A percentile compares a stretch with the other conserved stretches of the same genome.
Conservation (phyloP, 768 basidiomycete genomes). For the Trametopsis cervina region DNA sequence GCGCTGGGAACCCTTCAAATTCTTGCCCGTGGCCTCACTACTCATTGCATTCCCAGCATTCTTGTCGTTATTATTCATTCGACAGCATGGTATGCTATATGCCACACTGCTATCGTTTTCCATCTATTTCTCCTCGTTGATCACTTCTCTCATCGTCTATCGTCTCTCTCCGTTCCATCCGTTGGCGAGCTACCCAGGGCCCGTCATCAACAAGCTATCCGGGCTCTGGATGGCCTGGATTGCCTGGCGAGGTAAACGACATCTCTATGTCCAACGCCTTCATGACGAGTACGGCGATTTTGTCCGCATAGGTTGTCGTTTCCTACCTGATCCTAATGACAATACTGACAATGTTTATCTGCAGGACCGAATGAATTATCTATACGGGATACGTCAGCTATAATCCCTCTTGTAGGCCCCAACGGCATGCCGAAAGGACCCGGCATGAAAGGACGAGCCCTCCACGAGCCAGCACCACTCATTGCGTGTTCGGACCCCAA, state of each 20-base stretch:
- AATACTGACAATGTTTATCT: background rate
- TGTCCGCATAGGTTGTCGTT: constrained; percentile 5
- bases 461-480: no score
- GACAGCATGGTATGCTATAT: no score
- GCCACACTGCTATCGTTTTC: no score
- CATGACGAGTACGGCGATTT: constrained; percentile 9
- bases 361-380: constrained; percentile 12
- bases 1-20: no score
- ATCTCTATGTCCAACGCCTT: constrained; percentile 3
- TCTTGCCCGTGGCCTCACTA: no score
- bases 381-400: constrained; percentile 4
- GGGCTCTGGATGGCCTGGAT: constrained; percentile 2
- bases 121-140: no score
- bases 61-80: no score
- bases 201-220: constrained; percentile 8
- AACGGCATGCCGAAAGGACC: constrained; percentile 16
- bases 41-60: no score
- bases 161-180: constrained; percentile 11
- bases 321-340: background rate
- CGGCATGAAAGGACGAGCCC: constrained; percentile 28
- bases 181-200: constrained; percentile 8
- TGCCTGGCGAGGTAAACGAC: background rate
- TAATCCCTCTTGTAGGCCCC: constrained; percentile 8
- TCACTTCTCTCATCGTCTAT: background rate
- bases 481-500: no score